Conservation (phyloP, 768 basidiomycete genomes). For the Mycena alexandri region DNA sequence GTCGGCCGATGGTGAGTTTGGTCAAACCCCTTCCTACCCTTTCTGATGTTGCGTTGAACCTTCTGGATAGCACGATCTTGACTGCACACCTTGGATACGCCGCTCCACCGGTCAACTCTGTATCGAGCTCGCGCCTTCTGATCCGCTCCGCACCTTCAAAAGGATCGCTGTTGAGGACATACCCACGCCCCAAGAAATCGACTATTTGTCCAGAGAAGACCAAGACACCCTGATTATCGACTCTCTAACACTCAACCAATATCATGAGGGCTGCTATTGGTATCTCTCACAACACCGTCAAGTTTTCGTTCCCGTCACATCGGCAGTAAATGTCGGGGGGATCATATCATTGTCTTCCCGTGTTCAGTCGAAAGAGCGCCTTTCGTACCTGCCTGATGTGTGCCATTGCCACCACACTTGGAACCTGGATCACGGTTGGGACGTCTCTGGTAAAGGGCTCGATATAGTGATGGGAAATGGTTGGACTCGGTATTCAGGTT, state of each 20-base stretch:
- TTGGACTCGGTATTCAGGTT: background rate
- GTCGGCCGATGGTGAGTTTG: background rate
- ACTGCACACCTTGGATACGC: background rate
- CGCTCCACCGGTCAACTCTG: constrained; percentile 2
- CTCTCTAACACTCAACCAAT: background rate
- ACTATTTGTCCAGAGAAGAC: no score
- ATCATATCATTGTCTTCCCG: background rate
- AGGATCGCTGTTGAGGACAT: background rate
- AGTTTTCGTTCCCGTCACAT: background rate
- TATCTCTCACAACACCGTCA: background rate
- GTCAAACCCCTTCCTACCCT: no score
- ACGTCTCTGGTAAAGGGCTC: background rate
- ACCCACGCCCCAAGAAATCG: background rate
- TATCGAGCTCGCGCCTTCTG: background rate
- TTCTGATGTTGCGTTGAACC: background rate
- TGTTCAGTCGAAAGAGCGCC: background rate
- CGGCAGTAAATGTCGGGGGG: background rate
- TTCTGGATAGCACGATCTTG: background rate
- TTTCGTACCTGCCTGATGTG: background rate
- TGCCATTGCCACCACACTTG: no score
- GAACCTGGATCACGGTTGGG: background rate
- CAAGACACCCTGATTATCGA: background rate
- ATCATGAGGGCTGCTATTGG: background rate
- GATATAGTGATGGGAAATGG: background rate
- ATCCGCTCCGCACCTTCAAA: no score